A percentile compares a stretch with the other conserved stretches of the same genome.
Conservation (phyloP, 2,329 filamentous ascomycete genomes). For the Chrysosporium keratinophilum region DNA sequence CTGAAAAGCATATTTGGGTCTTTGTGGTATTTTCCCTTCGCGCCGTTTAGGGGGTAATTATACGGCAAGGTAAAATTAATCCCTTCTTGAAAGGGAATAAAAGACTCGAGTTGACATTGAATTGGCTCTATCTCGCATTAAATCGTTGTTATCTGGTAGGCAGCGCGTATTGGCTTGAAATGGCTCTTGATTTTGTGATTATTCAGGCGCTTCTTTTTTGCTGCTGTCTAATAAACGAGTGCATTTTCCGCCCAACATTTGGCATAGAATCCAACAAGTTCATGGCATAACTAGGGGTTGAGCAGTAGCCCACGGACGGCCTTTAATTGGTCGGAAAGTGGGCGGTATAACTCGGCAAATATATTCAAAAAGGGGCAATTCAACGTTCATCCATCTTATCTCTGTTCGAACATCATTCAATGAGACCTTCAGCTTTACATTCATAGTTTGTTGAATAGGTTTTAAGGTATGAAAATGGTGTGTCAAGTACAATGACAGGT, state of each 20-base stretch:
- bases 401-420: background rate
- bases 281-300: too few relatives aligned
- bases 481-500: background rate
- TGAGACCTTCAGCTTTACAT: background rate
- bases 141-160: too few relatives aligned
- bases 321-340: background rate
- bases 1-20: background rate
- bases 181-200: too few relatives aligned
- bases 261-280: too few relatives aligned
- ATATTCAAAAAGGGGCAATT: background rate
- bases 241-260: too few relatives aligned
- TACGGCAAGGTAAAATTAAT: too few relatives aligned
- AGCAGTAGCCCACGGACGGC: background rate
- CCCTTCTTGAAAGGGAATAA: too few relatives aligned
- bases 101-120: background rate
- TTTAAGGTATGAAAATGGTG: background rate
- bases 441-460: background rate
- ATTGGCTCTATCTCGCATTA: background rate
- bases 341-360: conserved; percentile 1
- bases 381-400: background rate
- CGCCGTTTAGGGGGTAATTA: background rate
- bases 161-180: too few relatives aligned
- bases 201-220: too few relatives aligned
- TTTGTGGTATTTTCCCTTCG: background rate
- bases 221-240: too few relatives aligned